phyloP scores from a whole-genome alignment of 2,329 filamentous ascomycete genomes.

The Allantophomopsis lycopodina region DNA sequence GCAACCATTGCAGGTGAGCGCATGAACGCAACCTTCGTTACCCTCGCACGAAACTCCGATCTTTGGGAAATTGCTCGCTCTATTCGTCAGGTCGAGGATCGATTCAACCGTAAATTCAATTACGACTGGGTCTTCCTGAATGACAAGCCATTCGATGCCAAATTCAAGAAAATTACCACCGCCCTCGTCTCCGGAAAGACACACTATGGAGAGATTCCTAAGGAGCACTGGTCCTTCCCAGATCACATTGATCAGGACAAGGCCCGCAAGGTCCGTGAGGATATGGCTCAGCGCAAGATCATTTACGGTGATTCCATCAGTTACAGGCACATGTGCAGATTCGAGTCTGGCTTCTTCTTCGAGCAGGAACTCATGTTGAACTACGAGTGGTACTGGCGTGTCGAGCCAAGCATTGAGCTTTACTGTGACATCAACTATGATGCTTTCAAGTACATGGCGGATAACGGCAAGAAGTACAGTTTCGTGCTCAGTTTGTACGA shows the following conservation, averaged over 20 bases:
- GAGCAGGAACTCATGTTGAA: constrained; percentile 84
- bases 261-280: constrained; percentile 78
- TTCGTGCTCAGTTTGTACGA: constrained; percentile 94
- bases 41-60: constrained; percentile 82
- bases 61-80: constrained; percentile 95
- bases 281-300: constrained; percentile 89
- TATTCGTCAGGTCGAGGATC: constrained; percentile 92
- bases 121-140: constrained; percentile 99
- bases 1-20: constrained; percentile 50
- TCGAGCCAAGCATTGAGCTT: constrained; percentile 92
- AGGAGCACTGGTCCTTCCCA: constrained; percentile 96
- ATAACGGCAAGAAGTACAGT: constrained; percentile 96
- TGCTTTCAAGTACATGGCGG: constrained; percentile 91
- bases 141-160: constrained; percentile 83
- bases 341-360: constrained; percentile 99
- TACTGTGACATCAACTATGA: constrained; percentile 95
- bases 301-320: constrained; percentile 96
- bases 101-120: constrained; percentile 92
- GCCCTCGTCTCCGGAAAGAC: constrained; percentile 88
- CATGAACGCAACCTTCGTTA: constrained; percentile 97
- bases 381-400: constrained; percentile 99
- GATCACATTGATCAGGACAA: constrained; percentile 92
- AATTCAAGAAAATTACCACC: constrained; percentile 83
- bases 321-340: constrained; percentile 99
- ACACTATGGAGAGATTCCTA: constrained; percentile 76